phyloP scores from a whole-genome alignment of 805 yeast genomes.

The Starmerella sp. region DNA sequence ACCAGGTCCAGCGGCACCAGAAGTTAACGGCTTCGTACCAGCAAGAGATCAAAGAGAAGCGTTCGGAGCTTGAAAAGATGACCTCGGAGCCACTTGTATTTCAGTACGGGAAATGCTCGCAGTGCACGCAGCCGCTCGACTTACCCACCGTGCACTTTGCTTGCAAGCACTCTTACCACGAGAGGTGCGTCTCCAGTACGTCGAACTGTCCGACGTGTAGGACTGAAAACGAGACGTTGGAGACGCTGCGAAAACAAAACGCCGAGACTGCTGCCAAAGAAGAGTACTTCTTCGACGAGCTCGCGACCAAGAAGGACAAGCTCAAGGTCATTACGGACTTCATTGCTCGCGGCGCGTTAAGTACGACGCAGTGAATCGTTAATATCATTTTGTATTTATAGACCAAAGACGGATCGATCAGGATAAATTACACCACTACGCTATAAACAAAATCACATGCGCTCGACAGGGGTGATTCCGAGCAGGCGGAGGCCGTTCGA shows the following conservation, averaged over 20 bases:
- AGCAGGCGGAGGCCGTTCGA: conserved; percentile 79
- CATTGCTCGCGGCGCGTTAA: conserved; percentile 77
- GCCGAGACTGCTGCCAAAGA: conserved; percentile 49
- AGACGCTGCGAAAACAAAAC: conserved; percentile 48
- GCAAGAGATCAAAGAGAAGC: conserved; percentile 48
- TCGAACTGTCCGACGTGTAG: conserved; percentile 65
- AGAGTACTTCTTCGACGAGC: conserved; percentile 49
- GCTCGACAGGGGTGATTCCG: conserved; percentile 95
- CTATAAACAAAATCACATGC: conserved; percentile 51
- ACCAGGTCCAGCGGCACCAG: conserved; percentile 57
- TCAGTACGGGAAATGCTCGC: conserved; percentile 52
- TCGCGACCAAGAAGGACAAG: conserved; percentile 45
- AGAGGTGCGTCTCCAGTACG: conserved; percentile 45
- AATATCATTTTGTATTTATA: not conserved
- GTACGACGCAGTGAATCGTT: not conserved
- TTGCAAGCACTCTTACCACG: conserved; percentile 81
- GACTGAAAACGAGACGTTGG: conserved; percentile 56
- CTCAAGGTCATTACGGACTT: conserved; percentile 70
- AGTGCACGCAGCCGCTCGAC: conserved; percentile 56
- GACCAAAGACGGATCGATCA: not conserved
- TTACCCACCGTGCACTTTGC: conserved; percentile 73
- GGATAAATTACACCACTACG: not conserved
- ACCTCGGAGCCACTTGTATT: conserved; percentile 40
- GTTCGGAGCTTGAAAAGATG: conserved; percentile 42
- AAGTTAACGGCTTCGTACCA: conserved; percentile 58